A percentile compares a stretch with the other conserved stretches of the same genome.
Evolutionary conservation across 176 grass and related monocot species (phyloP).

Genomic region (Carex scoparia): DNA sequence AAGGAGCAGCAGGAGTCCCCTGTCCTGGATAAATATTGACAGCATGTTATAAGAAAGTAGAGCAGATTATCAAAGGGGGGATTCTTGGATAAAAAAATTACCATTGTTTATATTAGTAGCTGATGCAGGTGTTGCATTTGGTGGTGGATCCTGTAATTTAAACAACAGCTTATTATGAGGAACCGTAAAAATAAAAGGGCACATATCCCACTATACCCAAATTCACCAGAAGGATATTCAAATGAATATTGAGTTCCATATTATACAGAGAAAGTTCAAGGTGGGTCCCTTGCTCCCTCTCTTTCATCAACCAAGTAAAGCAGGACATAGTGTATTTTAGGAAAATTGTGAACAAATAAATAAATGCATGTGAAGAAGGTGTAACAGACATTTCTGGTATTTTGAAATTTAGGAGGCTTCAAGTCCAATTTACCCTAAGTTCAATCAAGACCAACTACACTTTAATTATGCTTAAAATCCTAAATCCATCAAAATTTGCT

Average conservation of each 20-base stretch:
- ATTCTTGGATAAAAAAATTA: slow-evolving; percentile 13
- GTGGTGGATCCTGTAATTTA: slow-evolving; percentile 51
- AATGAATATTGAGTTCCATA: background rate
- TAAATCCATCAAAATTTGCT: background rate
- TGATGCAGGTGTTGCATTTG: slow-evolving; percentile 16
- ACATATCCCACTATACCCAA: background rate
- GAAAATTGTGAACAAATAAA: background rate
- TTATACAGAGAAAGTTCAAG: background rate
- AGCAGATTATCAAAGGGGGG: background rate
- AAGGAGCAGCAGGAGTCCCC: slow-evolving; percentile 11
- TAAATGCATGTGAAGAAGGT: background rate
- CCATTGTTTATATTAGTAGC: slow-evolving; percentile 29
- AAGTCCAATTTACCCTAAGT: background rate
- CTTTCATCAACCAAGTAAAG: background rate
- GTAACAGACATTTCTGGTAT: background rate
- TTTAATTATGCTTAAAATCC: background rate
- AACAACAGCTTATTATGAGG: background rate
- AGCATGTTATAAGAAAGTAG: slow-evolving; percentile 6
- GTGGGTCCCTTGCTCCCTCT: background rate
- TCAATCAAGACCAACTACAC: background rate
- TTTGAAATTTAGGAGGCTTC: too few relatives aligned
- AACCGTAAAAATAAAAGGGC: background rate
- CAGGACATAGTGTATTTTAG: background rate
- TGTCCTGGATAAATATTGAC: slow-evolving; percentile 6
- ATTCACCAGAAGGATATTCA: background rate